Percentiles rank a stretch among this genome's conserved stretches.
Evolutionary conservation across 768 basidiomycete genomes (phyloP).

Genomic region (Rhodotorula babjevae): DNA sequence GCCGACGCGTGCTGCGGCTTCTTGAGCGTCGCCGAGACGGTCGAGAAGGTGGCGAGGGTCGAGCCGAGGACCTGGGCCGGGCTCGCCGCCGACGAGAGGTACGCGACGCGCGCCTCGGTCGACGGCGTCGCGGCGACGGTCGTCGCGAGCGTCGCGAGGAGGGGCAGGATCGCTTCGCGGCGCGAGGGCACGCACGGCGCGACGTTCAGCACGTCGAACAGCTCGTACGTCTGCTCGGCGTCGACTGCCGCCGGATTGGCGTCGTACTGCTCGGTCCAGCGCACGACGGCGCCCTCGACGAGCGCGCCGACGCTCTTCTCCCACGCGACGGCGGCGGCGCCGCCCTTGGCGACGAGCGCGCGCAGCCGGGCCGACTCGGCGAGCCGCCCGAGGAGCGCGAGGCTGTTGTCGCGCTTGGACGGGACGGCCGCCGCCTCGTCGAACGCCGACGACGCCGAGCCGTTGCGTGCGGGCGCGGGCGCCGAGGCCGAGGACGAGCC

Average conservation of each 20-base stretch:
- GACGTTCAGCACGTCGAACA: conserved; percentile 31
- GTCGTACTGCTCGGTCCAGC: conserved; percentile 13
- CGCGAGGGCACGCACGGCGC: conserved; percentile 28
- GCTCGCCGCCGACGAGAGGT: conserved; percentile 16
- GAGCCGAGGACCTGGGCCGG: conserved; percentile 37
- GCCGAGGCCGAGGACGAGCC: conserved; percentile 13
- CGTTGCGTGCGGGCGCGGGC: neutral
- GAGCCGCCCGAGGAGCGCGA: conserved; percentile 45
- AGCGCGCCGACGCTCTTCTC: conserved; percentile 15
- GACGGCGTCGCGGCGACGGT: conserved; percentile 26
- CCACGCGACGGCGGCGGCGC: conserved; percentile 22
- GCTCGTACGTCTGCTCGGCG: conserved; percentile 24
- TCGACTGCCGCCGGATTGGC: neutral
- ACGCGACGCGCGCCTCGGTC: conserved; percentile 31
- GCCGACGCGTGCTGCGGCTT: neutral
- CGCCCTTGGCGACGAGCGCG: conserved; percentile 10
- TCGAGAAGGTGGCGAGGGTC: conserved; percentile 19
- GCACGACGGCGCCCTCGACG: neutral
- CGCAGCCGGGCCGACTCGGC: conserved; percentile 44
- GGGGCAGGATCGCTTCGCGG: conserved; percentile 10
- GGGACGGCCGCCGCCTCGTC: conserved; percentile 37
- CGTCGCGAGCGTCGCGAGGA: conserved; percentile 25
- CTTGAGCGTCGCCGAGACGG: conserved; percentile 4
- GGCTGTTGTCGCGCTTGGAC: conserved; percentile 46
- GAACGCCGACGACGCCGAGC: conserved; percentile 32